phyloP scores from a whole-genome alignment of 176 grass and related monocot genomes.

The Bolboschoenus planiculmis region DNA sequence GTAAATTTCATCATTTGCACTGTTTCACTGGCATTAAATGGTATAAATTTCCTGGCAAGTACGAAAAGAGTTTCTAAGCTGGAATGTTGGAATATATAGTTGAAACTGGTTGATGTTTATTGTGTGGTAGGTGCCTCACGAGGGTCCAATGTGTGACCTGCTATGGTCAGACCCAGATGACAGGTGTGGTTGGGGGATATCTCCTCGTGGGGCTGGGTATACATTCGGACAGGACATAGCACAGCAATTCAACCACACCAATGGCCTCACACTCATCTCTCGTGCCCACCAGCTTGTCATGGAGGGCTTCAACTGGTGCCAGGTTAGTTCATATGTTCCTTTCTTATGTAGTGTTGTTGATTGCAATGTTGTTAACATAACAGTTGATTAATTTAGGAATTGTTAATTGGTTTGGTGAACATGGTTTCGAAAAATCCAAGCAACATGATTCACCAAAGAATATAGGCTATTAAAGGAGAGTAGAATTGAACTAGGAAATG shows the following conservation, averaged over 20 bases:
- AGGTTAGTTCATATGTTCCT: slow-evolving; percentile 39
- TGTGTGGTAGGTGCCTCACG: slow-evolving; percentile 76
- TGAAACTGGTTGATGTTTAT: slow-evolving; percentile 4
- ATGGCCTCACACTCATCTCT: slow-evolving; percentile 80
- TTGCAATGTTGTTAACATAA: background rate
- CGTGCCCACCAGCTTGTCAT: slow-evolving; percentile 98
- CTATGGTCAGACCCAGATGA: slow-evolving; percentile 98
- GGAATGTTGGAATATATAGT: background rate
- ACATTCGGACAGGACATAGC: slow-evolving; percentile 98
- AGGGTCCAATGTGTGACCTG: slow-evolving; percentile 98
- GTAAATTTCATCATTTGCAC: background rate
- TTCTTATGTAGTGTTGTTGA: background rate
- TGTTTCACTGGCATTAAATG: background rate
- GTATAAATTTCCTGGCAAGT: background rate
- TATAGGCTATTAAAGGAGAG: background rate
- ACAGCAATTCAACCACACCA: slow-evolving; percentile 92
- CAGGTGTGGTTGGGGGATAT: slow-evolving; percentile 96
- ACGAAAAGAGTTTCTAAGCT: background rate
- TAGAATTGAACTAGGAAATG: background rate
- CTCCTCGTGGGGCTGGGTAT: slow-evolving; percentile 91
- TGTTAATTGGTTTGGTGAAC: background rate
- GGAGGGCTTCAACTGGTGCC: slow-evolving; percentile 98
- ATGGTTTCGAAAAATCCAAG: background rate
- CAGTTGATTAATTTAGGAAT: background rate
- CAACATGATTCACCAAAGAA: background rate